Base-by-base conservation (phyloP, 2,329 filamentous ascomycete species). In the Colletotrichum truncatum region DNA sequence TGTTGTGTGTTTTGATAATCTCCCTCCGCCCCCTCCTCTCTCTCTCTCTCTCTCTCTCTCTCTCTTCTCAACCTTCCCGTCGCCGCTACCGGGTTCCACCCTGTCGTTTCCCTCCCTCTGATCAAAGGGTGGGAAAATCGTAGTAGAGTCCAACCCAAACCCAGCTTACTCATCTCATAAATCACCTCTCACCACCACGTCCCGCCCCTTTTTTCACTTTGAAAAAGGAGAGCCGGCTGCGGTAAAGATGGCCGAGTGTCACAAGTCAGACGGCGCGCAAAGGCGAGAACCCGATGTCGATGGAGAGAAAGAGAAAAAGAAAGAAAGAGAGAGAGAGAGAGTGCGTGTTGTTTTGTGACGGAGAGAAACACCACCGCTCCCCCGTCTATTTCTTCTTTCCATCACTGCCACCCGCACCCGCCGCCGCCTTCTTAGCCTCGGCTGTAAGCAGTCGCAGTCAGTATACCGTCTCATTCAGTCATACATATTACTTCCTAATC, bases 351-450 rank as follows among this genome's bases (percentile, higher is more conserved):
- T 23, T 12, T 38, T 32, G n/a, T n/a, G n/a, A n/a, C n/a, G n/a
- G n/a, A n/a, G n/a, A n/a, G n/a, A n/a, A n/a, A n/a, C n/a, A n/a
- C n/a, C n/a, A n/a, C n/a, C n/a, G 11, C 23, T n/a, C 23, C 10
- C 10, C n/a, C 9, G 5, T 25, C 28, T 59, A 64, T 25, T 64
- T 61, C 62, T 65, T 65, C 25, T 62, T 62, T 41, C 46, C 48
- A n/a, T 56, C 78, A 68, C 78, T 77, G 66, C 77, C 74, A 28
- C 52, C 70, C 7, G 55, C 74, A 14, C 69, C 72, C 4, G 71
- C 76, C 12, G 72, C 74, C 9, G 78, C 77, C 73, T 83, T 87
- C 68, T 78, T 83, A 14, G 84, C 85, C 69, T 88, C 84, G 68
- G 85, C 86, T 88, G 66, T 58, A 9, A 16, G 11, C 9, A 18